A percentile compares a stretch with the other conserved stretches of the same genome.
Evolutionary conservation across 257 asterid genomes (phyloP).

Genomic region (Primulina huaijiensis): DNA sequence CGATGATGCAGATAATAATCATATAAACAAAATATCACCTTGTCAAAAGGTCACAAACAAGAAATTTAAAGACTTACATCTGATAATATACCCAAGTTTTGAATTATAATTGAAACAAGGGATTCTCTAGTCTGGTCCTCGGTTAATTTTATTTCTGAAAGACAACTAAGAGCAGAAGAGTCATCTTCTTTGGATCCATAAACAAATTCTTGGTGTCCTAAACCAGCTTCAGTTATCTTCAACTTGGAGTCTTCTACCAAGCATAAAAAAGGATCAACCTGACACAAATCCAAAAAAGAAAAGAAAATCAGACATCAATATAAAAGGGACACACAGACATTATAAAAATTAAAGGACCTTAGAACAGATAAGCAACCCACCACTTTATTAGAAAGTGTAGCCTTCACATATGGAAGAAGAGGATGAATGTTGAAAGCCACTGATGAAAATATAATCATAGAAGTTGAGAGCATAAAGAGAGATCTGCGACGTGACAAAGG

Average conservation of each 20-base stretch:
- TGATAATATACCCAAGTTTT: constrained; percentile 48
- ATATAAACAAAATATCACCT: neutral
- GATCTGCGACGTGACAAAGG: constrained; percentile 93
- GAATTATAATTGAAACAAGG: constrained; percentile 59
- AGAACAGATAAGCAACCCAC: constrained; percentile 35
- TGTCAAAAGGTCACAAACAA: neutral
- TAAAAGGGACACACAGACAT: constrained; percentile 12
- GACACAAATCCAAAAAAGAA: constrained; percentile 25
- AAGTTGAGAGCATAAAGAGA: constrained; percentile 76
- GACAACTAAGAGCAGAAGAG: constrained; percentile 54
- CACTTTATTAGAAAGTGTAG: constrained; percentile 48
- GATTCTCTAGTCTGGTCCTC: constrained; percentile 60
- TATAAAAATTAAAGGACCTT: constrained; percentile 8
- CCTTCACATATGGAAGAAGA: constrained; percentile 51
- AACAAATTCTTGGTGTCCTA: constrained; percentile 29
- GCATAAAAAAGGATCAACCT: constrained; percentile 88
- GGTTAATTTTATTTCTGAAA: constrained; percentile 56
- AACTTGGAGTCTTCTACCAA: constrained; percentile 80
- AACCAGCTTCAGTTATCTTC: constrained; percentile 51
- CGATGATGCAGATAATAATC: constrained; percentile 6
- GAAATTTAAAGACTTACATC: constrained; percentile 38
- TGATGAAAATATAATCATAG: constrained; percentile 79
- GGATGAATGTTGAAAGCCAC: constrained; percentile 68
- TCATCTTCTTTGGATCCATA: constrained; percentile 92
- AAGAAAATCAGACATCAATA: neutral